Evolutionary conservation across 2,329 filamentous ascomycete species (phyloP), one percentile per base, ranked within the genome.

Genomic region (Colletotrichum nymphaeae): DNA sequence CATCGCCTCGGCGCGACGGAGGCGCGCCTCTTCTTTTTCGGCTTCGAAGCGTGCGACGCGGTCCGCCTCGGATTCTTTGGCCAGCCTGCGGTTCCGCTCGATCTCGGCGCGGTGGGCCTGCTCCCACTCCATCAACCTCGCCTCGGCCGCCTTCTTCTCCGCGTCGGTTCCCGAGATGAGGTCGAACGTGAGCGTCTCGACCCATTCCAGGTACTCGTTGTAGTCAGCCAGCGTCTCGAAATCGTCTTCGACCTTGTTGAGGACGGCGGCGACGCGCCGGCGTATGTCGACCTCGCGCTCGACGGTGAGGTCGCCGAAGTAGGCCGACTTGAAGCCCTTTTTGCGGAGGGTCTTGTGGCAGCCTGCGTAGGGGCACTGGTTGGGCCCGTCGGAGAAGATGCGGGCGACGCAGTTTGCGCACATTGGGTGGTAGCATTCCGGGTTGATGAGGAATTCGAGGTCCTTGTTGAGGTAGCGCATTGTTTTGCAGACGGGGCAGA

Each of bases 401-500:
- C 96, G 93, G 83, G 96, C 94, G 55, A 98, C 95, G 86, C 97
- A 99, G 70, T 94, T 95, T 82, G 95, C 93, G 87, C 97, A 99
- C 94, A 99, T 98, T 77, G 95, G 95, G 88, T 99, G 97, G 87
- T 99, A 99, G 89, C 97, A 99, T 87, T 97, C 95, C 9, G 96
- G 95, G 83, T 98, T 98, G 86, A 99, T 95, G 78, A 97, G 93
- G 85, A 99, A 98, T 76, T 93, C 90, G 90, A 99, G 95, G 85
- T 95, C 93, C 74, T 92, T 92, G 87, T 98, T 98, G 79, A 98
- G 93, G 87, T 98, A 98, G 76, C 95, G 94, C 73, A 94, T 94
- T 73, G 95, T 97, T 85, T 98, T 98, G 93, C 97, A 99, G 77
- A 98, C 94, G 71, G 96, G 97, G 85, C 97, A 99, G 80, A 95